phyloP scores from a whole-genome alignment of 2,329 filamentous ascomycete species.

The Teratosphaeria zuluensis region DNA sequence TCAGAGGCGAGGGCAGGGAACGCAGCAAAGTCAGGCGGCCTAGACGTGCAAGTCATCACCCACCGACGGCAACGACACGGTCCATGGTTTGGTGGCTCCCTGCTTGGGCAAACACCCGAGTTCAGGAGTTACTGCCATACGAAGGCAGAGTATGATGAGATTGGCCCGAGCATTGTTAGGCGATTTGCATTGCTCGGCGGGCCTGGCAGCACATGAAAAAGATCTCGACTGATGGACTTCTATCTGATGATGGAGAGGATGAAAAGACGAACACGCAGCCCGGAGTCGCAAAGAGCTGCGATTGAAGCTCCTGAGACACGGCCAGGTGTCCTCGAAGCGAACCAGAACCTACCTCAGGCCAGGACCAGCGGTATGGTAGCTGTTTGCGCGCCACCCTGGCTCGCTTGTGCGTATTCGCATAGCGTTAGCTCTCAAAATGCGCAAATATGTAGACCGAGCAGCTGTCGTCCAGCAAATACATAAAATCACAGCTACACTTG shows the following conservation, averaged over 20 bases:
- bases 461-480: neutral
- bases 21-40: slow-evolving; percentile 81
- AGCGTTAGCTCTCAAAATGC: neutral
- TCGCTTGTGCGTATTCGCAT: neutral
- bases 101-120: slow-evolving; percentile 93
- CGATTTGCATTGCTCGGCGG: slow-evolving; percentile 90
- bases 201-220: slow-evolving; percentile 62
- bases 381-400: neutral
- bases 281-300: too few species aligned
- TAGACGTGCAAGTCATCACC: slow-evolving; percentile 94
- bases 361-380: neutral
- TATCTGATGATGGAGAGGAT: neutral
- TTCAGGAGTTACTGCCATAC: slow-evolving; percentile 98
- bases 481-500: neutral
- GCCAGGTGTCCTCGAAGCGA: neutral
- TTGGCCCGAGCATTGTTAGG: slow-evolving; percentile 88
- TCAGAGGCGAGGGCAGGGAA: slow-evolving; percentile 79
- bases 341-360: neutral
- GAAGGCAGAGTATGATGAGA: slow-evolving; percentile 73
- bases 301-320: neutral
- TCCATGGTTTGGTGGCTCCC: slow-evolving; percentile 95
- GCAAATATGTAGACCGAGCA: neutral
- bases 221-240: neutral
- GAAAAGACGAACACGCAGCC: neutral
- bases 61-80: slow-evolving; percentile 97